Conservation (phyloP, 805 yeast species). For the Brettanomyces nanus region DNA sequence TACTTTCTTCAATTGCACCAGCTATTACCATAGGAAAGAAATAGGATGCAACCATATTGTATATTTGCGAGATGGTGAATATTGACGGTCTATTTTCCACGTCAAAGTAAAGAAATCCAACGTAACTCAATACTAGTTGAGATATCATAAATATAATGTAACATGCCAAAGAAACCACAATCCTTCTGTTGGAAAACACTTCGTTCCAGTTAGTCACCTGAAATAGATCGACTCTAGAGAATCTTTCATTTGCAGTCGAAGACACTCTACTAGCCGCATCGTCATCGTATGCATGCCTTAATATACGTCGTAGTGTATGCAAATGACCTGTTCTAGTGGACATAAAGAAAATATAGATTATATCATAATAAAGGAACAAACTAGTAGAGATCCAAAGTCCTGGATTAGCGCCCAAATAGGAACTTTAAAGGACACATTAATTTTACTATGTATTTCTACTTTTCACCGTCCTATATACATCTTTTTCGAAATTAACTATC, state of each 20-base stretch:
- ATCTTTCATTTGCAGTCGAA: not conserved
- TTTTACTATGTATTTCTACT: no score
- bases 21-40: conserved; percentile 20
- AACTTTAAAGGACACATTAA: no score
- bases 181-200: conserved; percentile 15
- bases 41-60: conserved; percentile 20
- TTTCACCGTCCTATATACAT: no score
- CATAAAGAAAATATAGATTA: no score
- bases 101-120: conserved; percentile 21
- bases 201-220: conserved; percentile 22
- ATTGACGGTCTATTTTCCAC: conserved; percentile 18
- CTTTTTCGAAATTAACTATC: conserved; percentile 49
- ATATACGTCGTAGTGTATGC: conserved; percentile 7
- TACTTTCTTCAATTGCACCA: conserved; percentile 16
- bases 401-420: no score
- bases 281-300: conserved; percentile 7
- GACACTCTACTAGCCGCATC: not conserved
- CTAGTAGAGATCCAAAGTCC: no score
- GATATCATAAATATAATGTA: conserved; percentile 20
- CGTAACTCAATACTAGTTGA: conserved; percentile 20
- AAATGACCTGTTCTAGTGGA: conserved; percentile 7
- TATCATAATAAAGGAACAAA: no score
- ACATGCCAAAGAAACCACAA: conserved; percentile 13
- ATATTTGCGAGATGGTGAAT: conserved; percentile 16
- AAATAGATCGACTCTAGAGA: not conserved